A percentile compares a stretch with the other conserved stretches of the same genome.
Conservation (phyloP, 371 early-diverging fungal species). For the Mucor piriformis region DNA sequence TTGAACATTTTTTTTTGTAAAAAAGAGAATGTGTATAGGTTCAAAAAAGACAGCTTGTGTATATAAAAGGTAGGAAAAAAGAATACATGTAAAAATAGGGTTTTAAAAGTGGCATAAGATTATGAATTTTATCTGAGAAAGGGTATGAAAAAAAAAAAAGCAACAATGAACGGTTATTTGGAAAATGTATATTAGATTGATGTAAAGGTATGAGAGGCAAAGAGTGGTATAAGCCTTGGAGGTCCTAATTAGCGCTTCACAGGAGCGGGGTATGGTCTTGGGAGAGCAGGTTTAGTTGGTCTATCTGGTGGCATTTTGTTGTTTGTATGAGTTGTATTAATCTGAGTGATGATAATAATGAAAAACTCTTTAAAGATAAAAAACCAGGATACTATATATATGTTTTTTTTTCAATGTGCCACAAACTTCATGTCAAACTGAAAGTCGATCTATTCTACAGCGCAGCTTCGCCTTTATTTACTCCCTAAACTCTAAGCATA, state of each 20-base stretch:
- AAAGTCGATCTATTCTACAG: neutral
- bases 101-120: neutral
- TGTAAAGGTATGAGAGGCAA: slow-evolving; percentile 1
- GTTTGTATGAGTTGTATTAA: neutral
- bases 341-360: neutral
- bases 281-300: slow-evolving; percentile 26
- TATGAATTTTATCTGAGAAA: neutral
- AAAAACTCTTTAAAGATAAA: neutral
- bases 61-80: neutral
- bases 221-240: neutral
- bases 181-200: neutral
- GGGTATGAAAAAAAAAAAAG: slow-evolving; percentile 10
- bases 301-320: slow-evolving; percentile 33
- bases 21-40: neutral
- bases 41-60: slow-evolving; percentile 3
- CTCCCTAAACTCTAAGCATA: neutral
- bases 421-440: neutral
- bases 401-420: neutral
- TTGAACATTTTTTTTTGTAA: neutral
- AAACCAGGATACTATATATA: neutral
- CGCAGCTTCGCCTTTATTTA: neutral
- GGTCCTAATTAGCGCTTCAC: slow-evolving; percentile 16
- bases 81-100: neutral
- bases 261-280: slow-evolving; percentile 32
- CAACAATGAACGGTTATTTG: slow-evolving; percentile 9